Base-by-base conservation (phyloP, 495 filamentous ascomycete genomes). In the Penicillium maclennaniae region DNA sequence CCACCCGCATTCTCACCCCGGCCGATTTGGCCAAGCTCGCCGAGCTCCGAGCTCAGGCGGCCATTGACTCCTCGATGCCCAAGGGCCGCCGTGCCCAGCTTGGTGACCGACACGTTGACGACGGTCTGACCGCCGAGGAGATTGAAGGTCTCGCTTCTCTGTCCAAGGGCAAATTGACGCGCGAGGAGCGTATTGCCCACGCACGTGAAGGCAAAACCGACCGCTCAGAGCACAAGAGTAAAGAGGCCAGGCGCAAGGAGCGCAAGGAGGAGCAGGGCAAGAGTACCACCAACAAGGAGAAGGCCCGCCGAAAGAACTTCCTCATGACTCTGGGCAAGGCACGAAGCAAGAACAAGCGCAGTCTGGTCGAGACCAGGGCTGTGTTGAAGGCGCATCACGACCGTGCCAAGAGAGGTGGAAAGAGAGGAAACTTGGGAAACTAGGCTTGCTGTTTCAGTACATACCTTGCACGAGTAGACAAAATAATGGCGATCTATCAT, bases 281-380 rank as follows among this genome's bases (percentile, higher is more conserved):
- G 80, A 92, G 87, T 69, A 89, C 88, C 5, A 99, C 93, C 60
- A 99, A 99, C 74, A 89, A 88, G 79, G 95, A 99, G 79, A 99
- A 99, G 80, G 84, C 87, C 25, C 77, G 92, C 46, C 87, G 85
- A 77, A 97, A 99, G 84, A 97, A 97, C 68, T 95, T 97, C 70
- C 66, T 97, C 62, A 99, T 99, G 95, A 96, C 91, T 26, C 69
- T 97, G 36, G 89, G 91, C 43, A 97, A 97, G 78, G 92, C 93
- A 3, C 89, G 89, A 73, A 81, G 77, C 43, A 97, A 97, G 78
- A 85, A 88, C 65, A 97, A 96, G 85, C 79, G 89, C 60, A 95
- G 89, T 83, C 76, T 98, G 65, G 79, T 86, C 38, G 86, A 96
- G 62, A 90, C 85, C 41, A 80, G 82, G 57, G 87, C 84, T 68